phyloP scores from a whole-genome alignment of 495 filamentous ascomycete genomes.

The Daldinia decipiens region DNA sequence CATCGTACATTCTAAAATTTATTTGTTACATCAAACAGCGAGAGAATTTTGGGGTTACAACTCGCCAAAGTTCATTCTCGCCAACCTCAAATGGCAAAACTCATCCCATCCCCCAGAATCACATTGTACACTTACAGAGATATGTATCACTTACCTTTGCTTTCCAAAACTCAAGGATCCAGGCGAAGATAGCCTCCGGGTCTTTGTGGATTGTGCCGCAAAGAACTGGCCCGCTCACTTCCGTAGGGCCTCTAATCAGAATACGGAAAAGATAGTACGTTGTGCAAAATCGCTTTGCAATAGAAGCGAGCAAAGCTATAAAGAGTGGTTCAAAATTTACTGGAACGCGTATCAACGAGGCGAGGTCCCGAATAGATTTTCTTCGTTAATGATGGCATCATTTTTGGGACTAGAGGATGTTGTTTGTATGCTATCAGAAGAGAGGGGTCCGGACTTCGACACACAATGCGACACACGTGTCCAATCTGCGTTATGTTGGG shows the following conservation, averaged over 20 bases:
- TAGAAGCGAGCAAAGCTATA: too few species aligned
- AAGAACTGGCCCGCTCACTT: not conserved
- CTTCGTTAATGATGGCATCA: not conserved
- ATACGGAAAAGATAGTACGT: not conserved
- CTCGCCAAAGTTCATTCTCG: too few species aligned
- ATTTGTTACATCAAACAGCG: slow-evolving; percentile 59
- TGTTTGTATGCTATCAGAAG: not conserved
- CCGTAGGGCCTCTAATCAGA: not conserved
- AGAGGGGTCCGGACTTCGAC: not conserved
- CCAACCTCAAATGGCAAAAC: not conserved
- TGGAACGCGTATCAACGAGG: too few species aligned
- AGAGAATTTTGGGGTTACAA: slow-evolving; percentile 50
- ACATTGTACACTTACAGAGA: not conserved
- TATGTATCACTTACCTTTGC: not conserved
- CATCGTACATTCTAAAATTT: slow-evolving; percentile 50
- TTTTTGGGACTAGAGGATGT: not conserved
- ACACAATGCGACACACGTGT: not conserved
- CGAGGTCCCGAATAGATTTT: too few species aligned
- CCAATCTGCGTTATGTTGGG: not conserved
- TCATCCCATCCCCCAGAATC: not conserved
- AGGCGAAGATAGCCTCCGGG: not conserved
- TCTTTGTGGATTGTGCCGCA: not conserved
- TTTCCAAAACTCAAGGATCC: not conserved
- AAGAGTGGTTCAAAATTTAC: not conserved
- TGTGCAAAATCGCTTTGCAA: not conserved